Evolutionary conservation across 106 monocot species (phyloP).

Genomic region (Apostasia shenzhenica): DNA sequence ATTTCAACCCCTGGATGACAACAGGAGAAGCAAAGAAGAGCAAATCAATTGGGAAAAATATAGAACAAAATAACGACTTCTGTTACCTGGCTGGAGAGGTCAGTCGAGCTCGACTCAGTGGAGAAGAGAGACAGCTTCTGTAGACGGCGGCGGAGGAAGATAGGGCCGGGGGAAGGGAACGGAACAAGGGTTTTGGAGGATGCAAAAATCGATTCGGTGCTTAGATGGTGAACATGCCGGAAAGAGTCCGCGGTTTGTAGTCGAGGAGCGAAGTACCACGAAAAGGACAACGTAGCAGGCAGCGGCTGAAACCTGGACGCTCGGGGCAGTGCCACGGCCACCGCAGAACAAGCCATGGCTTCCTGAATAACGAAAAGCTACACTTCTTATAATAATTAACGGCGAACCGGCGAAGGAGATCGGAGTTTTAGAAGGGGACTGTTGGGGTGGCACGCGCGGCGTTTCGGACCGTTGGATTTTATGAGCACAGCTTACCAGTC

Average conservation of each 20-base stretch:
- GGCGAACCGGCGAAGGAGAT: too few relatives aligned
- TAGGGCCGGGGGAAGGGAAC: too few relatives aligned
- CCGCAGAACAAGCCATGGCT: background rate
- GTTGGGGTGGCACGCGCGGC: too few relatives aligned
- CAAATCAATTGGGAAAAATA: background rate
- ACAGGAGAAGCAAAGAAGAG: background rate
- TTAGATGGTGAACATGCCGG: background rate
- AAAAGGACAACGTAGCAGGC: background rate
- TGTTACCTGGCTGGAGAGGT: background rate
- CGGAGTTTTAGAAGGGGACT: too few relatives aligned
- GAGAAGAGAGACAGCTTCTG: background rate
- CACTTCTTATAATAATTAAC: too few relatives aligned
- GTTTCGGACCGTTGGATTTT: too few relatives aligned
- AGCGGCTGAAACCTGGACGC: background rate
- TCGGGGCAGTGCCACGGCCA: background rate
- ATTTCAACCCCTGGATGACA: slow-evolving; percentile 13
- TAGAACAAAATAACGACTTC: too few relatives aligned
- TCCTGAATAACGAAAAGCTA: too few relatives aligned
- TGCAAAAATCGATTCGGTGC: background rate
- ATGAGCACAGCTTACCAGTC: too few relatives aligned
- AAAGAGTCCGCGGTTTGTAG: background rate
- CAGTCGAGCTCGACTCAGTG: background rate
- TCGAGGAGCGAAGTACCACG: background rate
- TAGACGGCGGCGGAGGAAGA: background rate
- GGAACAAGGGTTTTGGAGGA: background rate